A percentile compares a stretch with the other conserved stretches of the same genome.
phyloP scores from a whole-genome alignment of 371 early-diverging fungal genomes.

The Enterospora canceri region DNA sequence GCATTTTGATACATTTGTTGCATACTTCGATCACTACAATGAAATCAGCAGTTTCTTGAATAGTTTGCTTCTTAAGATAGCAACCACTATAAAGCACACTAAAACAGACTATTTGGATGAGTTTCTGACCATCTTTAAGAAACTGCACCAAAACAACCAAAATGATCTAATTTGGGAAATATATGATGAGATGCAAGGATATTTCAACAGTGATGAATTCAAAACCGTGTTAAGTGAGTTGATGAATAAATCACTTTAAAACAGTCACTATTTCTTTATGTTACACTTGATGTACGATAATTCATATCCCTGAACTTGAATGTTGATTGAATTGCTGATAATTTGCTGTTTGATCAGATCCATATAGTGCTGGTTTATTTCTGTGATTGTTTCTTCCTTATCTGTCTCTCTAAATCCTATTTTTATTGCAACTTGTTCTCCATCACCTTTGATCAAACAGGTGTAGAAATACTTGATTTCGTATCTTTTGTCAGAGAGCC shows the following conservation, averaged over 20 bases:
- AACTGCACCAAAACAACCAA: constrained; percentile 4
- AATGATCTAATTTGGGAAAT: constrained; percentile 1
- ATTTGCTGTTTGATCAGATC: neutral
- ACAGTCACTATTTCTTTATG: constrained; percentile 33
- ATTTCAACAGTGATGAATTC: constrained; percentile 22
- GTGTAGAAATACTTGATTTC: constrained; percentile 43
- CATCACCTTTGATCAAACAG: constrained; percentile 11
- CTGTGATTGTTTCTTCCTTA: neutral
- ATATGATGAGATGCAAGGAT: constrained; percentile 11
- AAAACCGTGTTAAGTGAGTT: neutral
- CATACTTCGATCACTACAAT: constrained; percentile 32
- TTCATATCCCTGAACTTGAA: constrained; percentile 37
- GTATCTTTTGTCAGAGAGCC: constrained; percentile 13
- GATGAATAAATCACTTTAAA: constrained; percentile 51
- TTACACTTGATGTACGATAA: constrained; percentile 54
- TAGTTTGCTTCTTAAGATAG: constrained; percentile 5
- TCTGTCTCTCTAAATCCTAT: constrained; percentile 35
- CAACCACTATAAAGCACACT: neutral
- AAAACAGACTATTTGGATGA: constrained; percentile 22
- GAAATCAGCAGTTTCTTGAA: constrained; percentile 13
- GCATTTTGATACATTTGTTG: constrained; percentile 23
- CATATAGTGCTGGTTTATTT: neutral
- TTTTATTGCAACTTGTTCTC: constrained; percentile 29
- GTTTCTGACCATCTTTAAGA: constrained; percentile 2
- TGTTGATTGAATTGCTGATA: constrained; percentile 22